Base-by-base conservation (phyloP, 2,329 filamentous ascomycete species). In the Cladosporium halotolerans region DNA sequence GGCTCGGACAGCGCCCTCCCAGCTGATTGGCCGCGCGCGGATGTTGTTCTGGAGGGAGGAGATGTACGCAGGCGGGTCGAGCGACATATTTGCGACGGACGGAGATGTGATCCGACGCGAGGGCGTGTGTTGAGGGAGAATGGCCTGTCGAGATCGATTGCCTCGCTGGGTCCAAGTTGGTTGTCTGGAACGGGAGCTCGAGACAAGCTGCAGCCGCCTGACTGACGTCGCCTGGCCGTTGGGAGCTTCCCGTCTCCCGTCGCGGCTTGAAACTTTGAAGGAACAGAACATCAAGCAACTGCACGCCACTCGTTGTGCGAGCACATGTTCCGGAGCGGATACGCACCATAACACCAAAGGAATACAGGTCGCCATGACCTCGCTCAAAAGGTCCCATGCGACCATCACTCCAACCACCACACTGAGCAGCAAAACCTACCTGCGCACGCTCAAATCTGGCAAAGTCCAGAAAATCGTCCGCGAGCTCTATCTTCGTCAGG, bases 391-490 rank as follows among this genome's bases (percentile, higher is more conserved):
- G 63, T 80, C 73, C 52, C 75, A 68, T 63, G 72, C 74, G 46
- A 79, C 82, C 57, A 74, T 76, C 4, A 79, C 84, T 31, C 77
- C 85, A 44, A 95, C 87, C 67, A 67, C 66, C 5, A 68, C 66
- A 0, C 86, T 97, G 60, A 92, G 90, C 32, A 96, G 87, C 80
- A 99, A 97, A 75, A 84, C 95, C 64, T 99, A 95, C 68, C 88
- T 99, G 59, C 83, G 93, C 56, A 96, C 93, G 23, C 95, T 92
- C 45, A 91, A 89, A 72, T 93, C 84, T 71, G 93, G 93, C 72
- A 96, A 96, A 76, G 92, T 97, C 56, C 93, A 97, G 72, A 99
- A 99, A 79, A 95, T 99, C 66, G 93, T 99, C 61, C 84, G 91
- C 65, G 93, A 99, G 76, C 80, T 97, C 58, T 99, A 99, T 72